phyloP scores from a whole-genome alignment of 495 filamentous ascomycete genomes.

The Apiosordaria backusii region DNA sequence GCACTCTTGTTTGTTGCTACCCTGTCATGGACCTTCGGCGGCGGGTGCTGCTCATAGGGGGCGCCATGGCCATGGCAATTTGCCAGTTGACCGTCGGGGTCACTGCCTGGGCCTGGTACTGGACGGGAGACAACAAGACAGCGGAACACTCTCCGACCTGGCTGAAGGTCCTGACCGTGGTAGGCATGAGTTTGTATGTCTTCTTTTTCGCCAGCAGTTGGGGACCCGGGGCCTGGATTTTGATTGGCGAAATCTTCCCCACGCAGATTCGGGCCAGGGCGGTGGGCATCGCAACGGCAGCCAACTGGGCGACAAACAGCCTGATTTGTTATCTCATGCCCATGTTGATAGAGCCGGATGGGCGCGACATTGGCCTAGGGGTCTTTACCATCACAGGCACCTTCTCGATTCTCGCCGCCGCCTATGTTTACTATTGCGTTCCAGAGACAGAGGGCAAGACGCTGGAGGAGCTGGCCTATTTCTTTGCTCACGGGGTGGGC shows the following conservation, averaged over 20 bases:
- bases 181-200: constrained; percentile 65
- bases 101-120: constrained; percentile 37
- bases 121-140: constrained; percentile 52
- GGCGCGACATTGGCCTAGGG: constrained; percentile 56
- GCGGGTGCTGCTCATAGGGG: constrained; percentile 61
- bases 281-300: constrained; percentile 68
- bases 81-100: constrained; percentile 64
- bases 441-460: constrained; percentile 75
- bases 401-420: constrained; percentile 55
- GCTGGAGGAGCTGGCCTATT: constrained; percentile 66
- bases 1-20: constrained; percentile 64
- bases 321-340: constrained; percentile 26
- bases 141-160: not conserved
- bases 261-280: constrained; percentile 68
- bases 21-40: constrained; percentile 67
- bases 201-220: constrained; percentile 72
- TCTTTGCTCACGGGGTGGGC: constrained; percentile 5
- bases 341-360: constrained; percentile 50
- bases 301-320: constrained; percentile 78
- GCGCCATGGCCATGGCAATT: constrained; percentile 65
- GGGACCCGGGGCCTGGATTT: constrained; percentile 64
- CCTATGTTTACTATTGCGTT: constrained; percentile 69
- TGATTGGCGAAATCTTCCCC: constrained; percentile 69
- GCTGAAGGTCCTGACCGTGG: constrained; percentile 50
- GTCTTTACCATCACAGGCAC: constrained; percentile 70